These are phyloP conservation scores for Naegleria fowleri DNA, from an alignment of 208 protist species.

Conservation along the genomic window DNA sequence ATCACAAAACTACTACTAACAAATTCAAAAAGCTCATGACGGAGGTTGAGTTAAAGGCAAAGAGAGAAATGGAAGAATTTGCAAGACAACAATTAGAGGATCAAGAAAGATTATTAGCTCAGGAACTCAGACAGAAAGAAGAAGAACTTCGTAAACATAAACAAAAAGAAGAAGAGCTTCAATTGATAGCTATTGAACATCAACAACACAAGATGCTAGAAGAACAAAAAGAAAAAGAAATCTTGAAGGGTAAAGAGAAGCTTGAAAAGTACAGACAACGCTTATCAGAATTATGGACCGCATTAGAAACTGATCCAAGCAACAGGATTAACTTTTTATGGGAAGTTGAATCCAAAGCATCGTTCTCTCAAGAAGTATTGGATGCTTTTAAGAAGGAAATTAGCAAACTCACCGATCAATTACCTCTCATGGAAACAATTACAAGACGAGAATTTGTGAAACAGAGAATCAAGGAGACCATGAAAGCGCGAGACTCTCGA, in stretches of 20 bases:
- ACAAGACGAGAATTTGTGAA: slow-evolving; percentile 60
- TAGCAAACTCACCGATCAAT: slow-evolving; percentile 54
- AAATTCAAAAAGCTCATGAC: slow-evolving; percentile 45
- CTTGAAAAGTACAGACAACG: slow-evolving; percentile 2
- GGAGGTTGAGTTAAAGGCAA: slow-evolving; percentile 40
- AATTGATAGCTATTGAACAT: neutral
- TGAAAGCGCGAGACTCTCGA: neutral
- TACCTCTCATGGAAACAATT: slow-evolving; percentile 64
- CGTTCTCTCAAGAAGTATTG: slow-evolving; percentile 26
- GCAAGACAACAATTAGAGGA: slow-evolving; percentile 49
- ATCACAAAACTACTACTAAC: slow-evolving; percentile 26
- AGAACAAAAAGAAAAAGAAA: slow-evolving; percentile 20
- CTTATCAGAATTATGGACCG: slow-evolving; percentile 28
- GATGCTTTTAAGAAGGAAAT: slow-evolving; percentile 44
- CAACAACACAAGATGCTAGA: slow-evolving; percentile 18
- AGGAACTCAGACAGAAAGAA: slow-evolving; percentile 41
- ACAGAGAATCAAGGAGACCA: slow-evolving; percentile 44
- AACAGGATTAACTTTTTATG: slow-evolving; percentile 32
- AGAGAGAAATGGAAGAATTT: slow-evolving; percentile 47
- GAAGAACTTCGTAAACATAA: slow-evolving; percentile 22
- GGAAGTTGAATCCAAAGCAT: neutral
- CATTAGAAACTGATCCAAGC: slow-evolving; percentile 32
- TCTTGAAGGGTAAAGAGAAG: neutral
- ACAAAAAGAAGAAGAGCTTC: neutral
- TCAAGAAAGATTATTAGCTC: slow-evolving; percentile 52